phyloP scores from a whole-genome alignment of 768 basidiomycete genomes.

The Mycena olivaceomarginata region DNA sequence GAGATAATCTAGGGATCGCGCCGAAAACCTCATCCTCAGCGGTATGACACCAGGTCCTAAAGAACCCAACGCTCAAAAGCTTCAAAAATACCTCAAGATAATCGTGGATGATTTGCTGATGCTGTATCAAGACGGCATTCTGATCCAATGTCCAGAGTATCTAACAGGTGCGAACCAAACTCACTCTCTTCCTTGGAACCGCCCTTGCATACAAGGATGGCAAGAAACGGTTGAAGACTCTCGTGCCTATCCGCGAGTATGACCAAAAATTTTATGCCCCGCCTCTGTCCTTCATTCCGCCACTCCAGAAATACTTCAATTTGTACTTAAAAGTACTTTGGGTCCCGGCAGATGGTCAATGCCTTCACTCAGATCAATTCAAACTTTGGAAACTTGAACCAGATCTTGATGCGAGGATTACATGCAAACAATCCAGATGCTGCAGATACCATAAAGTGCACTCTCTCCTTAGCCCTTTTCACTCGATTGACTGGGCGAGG shows the following conservation, averaged over 20 bases:
- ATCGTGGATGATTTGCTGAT: too few relatives aligned
- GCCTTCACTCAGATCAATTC: neutral
- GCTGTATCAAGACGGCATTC: slow-evolving; percentile 50
- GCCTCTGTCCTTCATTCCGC: neutral
- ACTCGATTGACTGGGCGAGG: too few relatives aligned
- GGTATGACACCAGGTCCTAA: too few relatives aligned
- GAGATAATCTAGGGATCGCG: neutral
- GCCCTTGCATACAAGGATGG: neutral
- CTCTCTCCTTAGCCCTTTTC: too few relatives aligned
- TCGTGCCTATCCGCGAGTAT: neutral
- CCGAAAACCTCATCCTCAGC: slow-evolving; percentile 42
- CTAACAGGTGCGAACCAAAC: slow-evolving; percentile 13
- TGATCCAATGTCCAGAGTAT: slow-evolving; percentile 34
- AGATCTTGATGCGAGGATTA: neutral
- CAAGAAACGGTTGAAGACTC: neutral
- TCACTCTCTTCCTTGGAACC: neutral
- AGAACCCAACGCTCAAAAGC: too few relatives aligned
- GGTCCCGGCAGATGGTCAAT: neutral
- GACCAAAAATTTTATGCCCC: neutral
- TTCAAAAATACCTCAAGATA: too few relatives aligned
- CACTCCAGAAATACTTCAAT: neutral
- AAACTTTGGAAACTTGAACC: neutral
- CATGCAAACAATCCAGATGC: neutral
- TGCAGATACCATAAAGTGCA: too few relatives aligned
- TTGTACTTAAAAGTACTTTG: neutral